These are phyloP conservation scores for Thuja plicata DNA, from an alignment of 83 land plant genomes.

Conservation along the genomic window DNA sequence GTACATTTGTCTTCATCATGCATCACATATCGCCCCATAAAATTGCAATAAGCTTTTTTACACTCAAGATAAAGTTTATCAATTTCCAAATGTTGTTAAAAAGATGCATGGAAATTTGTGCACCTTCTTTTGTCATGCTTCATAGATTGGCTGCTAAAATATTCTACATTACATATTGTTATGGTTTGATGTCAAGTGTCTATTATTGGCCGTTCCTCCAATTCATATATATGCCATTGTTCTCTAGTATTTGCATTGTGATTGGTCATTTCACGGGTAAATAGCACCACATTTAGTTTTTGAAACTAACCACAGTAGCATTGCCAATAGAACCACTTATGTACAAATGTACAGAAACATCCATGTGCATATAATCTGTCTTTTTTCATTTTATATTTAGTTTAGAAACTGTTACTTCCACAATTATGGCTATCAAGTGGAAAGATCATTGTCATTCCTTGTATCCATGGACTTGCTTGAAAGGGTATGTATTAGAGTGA, in stretches of 20 bases:
- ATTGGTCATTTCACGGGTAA: neutral
- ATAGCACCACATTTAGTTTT: neutral
- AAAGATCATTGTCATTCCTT: no score
- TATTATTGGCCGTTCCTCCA: neutral
- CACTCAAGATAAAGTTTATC: neutral
- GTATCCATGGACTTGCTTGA: neutral
- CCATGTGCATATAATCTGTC: neutral
- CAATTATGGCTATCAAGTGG: neutral
- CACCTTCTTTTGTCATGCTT: neutral
- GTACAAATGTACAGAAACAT: neutral
- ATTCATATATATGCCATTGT: neutral
- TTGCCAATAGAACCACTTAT: neutral
- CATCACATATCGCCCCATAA: slow-evolving; percentile 66
- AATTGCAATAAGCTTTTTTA: neutral
- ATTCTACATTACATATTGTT: neutral
- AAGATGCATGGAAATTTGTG: neutral
- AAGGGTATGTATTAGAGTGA: neutral
- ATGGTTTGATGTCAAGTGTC: neutral
- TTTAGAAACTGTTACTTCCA: neutral
- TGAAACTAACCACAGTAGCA: neutral
- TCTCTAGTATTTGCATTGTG: neutral
- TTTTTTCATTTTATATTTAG: no score
- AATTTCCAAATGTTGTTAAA: no score
- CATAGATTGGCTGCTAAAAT: neutral
- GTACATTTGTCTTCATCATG: slow-evolving; percentile 89